Evolutionary conservation across 805 yeast species (phyloP).

Genomic region (Komagataella populi): DNA sequence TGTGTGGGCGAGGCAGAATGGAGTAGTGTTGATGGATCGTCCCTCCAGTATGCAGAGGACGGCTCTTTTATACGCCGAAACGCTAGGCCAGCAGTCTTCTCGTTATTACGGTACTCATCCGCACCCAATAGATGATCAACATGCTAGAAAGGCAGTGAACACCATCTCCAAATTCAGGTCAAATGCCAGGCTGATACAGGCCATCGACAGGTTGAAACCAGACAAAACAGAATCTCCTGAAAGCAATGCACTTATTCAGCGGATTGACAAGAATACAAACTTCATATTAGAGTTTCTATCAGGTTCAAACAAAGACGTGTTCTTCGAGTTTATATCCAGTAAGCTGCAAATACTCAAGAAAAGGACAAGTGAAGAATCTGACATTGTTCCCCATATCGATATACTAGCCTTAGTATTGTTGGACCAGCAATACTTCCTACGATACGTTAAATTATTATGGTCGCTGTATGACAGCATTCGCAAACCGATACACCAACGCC

Average conservation of each 20-base stretch:
- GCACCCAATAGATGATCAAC: slow-evolving; percentile 10
- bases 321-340: slow-evolving; percentile 20
- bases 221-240: slow-evolving; percentile 6
- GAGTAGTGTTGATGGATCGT: not conserved
- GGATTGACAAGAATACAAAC: slow-evolving; percentile 24
- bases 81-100: slow-evolving; percentile 1
- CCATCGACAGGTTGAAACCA: slow-evolving; percentile 1
- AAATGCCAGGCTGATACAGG: slow-evolving; percentile 1
- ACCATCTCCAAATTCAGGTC: slow-evolving; percentile 5
- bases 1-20: slow-evolving; percentile 18
- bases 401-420: slow-evolving; percentile 28
- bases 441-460: slow-evolving; percentile 25
- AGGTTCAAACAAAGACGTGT: slow-evolving; percentile 34
- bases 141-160: slow-evolving; percentile 10
- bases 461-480: slow-evolving; percentile 21
- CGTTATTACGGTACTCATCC: slow-evolving; percentile 22
- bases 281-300: slow-evolving; percentile 30
- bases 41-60: not conserved
- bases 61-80: not conserved
- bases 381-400: slow-evolving; percentile 30
- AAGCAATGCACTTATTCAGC: slow-evolving; percentile 11
- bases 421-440: slow-evolving; percentile 20
- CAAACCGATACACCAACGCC: slow-evolving; percentile 30
- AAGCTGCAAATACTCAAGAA: slow-evolving; percentile 17
- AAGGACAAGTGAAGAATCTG: slow-evolving; percentile 15